Conservation (phyloP, 2,329 filamentous ascomycete genomes). For the Tolypocladium inflatum region DNA sequence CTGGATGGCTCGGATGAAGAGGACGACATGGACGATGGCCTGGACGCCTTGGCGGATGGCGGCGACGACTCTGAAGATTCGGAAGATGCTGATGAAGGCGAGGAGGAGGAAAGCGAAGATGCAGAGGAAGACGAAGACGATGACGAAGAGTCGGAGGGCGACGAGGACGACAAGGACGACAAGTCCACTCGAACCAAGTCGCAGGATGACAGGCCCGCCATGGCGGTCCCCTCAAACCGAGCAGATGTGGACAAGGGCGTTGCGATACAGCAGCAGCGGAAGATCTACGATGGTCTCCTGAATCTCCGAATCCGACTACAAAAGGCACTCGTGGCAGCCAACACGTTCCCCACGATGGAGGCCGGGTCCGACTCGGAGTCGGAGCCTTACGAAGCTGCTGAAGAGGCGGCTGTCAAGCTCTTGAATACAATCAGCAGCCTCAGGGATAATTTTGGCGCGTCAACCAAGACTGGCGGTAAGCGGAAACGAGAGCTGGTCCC, state of each 20-base stretch:
- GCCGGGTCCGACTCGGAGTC: constrained; percentile 26
- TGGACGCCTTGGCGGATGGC: constrained; percentile 23
- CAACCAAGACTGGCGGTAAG: constrained; percentile 47
- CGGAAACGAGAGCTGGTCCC: constrained; percentile 45
- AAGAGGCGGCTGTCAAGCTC: constrained; percentile 74
- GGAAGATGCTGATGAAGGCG: constrained; percentile 25
- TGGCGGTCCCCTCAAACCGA: constrained; percentile 19
- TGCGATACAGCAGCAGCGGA: constrained; percentile 78
- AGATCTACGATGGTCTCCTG: constrained; percentile 77
- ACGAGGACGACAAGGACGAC: constrained; percentile 19
- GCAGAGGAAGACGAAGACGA: constrained; percentile 22
- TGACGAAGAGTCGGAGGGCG: constrained; percentile 22
- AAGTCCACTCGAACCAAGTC: constrained; percentile 7
- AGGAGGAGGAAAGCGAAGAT: constrained; percentile 22
- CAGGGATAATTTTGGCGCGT: constrained; percentile 48
- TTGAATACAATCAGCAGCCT: constrained; percentile 73
- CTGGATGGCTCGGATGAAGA: constrained; percentile 26
- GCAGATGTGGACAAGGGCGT: constrained; percentile 71
- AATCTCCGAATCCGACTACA: constrained; percentile 89
- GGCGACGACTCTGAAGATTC: constrained; percentile 22
- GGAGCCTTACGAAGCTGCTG: constrained; percentile 63
- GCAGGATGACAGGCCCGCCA: constrained; percentile 21
- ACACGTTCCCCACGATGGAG: constrained; percentile 52
- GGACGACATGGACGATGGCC: constrained; percentile 27
- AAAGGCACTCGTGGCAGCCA: constrained; percentile 76